Percentiles rank a stretch among this genome's conserved stretches.
Conservation (phyloP, 345 rosid species). For the Boechera retrofracta region DNA sequence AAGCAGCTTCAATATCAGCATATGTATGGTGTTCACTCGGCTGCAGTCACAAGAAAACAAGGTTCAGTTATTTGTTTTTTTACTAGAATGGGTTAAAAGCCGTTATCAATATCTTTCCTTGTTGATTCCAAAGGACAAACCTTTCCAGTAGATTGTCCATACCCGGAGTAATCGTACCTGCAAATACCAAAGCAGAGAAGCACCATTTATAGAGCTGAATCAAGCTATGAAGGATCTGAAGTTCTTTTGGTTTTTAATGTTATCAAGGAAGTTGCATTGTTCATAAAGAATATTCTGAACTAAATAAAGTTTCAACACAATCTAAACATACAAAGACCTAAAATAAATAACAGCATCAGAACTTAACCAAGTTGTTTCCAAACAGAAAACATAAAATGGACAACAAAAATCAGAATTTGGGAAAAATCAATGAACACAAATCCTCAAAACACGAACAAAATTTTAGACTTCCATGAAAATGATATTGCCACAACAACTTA, state of each 20-base stretch:
- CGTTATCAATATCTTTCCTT: neutral
- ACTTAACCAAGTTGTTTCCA: conserved; percentile 13
- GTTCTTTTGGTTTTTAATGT: neutral
- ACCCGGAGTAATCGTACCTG: conserved; percentile 98
- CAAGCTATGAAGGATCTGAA: conserved; percentile 20
- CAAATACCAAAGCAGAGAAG: conserved; percentile 33
- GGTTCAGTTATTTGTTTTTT: conserved; percentile 27
- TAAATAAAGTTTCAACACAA: neutral
- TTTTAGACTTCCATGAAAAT: neutral
- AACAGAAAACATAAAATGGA: neutral
- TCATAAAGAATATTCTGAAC: neutral
- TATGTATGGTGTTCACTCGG: conserved; percentile 99
- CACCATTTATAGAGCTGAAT: conserved; percentile 24
- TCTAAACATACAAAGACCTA: neutral
- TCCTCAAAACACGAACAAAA: neutral
- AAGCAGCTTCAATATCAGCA: conserved; percentile 95
- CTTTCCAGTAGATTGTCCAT: conserved; percentile 98
- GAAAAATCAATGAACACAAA: neutral
- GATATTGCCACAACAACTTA: neutral
- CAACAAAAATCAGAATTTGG: neutral
- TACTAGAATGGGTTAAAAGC: neutral
- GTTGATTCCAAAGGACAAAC: conserved; percentile 49
- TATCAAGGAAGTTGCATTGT: conserved; percentile 3
- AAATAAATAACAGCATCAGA: conserved; percentile 17
- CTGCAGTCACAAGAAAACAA: conserved; percentile 51